Evolutionary conservation across 192 early-diverging fungal species (phyloP), one percentile per base, ranked within the genome.

Genomic region (Backusella circina): DNA sequence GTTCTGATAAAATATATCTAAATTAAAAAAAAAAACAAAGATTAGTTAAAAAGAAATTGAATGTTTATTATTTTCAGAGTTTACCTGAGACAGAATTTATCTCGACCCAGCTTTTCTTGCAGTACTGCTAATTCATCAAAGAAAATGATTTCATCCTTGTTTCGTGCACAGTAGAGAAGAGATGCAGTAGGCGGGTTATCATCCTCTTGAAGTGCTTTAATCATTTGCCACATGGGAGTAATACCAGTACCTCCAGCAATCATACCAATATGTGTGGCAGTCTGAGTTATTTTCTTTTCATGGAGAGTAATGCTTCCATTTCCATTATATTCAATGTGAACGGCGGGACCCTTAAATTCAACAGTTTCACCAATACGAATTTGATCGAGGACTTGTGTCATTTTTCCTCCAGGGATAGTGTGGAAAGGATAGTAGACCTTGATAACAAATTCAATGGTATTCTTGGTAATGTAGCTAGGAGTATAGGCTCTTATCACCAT

Each of bases 241-340:
- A 96, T 92, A 15, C 92, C 95, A 18, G 93, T 91, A n/a, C 95
- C 95, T 39, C 94, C 95, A 23, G 91, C 92, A 76, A 97, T 87
- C 90, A 96, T 85, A 35, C 89, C 92, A 37, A 97, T 86, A 72
- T 92, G 84, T 36, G 80, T 61, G 84, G 84, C 69, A 86, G 83
- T 75, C 88, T 38, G 47, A n/a, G 15, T 37, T 35, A 65, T 23
- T 8, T 76, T 57, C 50, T 37, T 61, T 61, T 61, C 54, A 12
- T 61, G 16, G 15, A 41, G 35, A 18, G 39, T 3, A 51, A 38
- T 57, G 6, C 23, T 37, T 23, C 85, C 80, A 71, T 68, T 74
- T 33, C 91, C 83, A 76, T 82, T 80, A 78, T 95, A 95, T 47
- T 84, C 79, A 77, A 84, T 91, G 79, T 93, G 92, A 64, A 82